Percentiles rank a stretch among this genome's conserved stretches.
These are phyloP conservation scores for Trifolium repens DNA, from an alignment of 306 rosid genomes.

Conservation along the genomic window DNA sequence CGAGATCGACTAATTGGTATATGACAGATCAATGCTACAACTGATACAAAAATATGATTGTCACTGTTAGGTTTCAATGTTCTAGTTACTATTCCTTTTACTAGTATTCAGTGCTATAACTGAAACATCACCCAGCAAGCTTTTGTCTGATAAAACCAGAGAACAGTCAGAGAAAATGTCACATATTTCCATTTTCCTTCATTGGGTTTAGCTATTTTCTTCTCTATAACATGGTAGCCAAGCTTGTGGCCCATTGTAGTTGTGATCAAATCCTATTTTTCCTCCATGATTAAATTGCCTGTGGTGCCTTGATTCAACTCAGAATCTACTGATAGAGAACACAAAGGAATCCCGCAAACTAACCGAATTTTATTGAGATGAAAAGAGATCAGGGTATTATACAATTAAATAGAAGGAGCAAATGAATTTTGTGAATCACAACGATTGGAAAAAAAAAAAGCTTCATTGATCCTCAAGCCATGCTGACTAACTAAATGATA, in stretches of 20 bases:
- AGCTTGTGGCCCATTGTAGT: neutral
- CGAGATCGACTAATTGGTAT: neutral
- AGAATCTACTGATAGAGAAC: constrained; percentile 10
- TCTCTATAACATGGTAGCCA: constrained; percentile 5
- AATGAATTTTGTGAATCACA: neutral
- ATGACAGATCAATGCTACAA: constrained; percentile 7
- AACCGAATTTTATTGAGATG: constrained; percentile 9
- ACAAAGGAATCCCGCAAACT: neutral
- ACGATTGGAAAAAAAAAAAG: neutral
- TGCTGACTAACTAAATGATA: neutral
- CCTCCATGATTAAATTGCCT: neutral
- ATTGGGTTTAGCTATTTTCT: constrained; percentile 7
- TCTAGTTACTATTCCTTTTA: neutral
- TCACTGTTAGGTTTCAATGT: constrained; percentile 5
- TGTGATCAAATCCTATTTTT: constrained; percentile 3
- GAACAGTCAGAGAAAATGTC: neutral
- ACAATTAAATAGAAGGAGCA: neutral
- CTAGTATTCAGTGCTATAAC: constrained; percentile 3
- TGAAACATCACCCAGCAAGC: constrained; percentile 12
- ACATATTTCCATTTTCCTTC: constrained; percentile 2
- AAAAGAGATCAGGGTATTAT: neutral
- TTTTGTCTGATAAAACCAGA: neutral
- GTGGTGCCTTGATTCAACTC: constrained; percentile 6
- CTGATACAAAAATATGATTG: constrained; percentile 27
- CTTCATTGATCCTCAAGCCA: constrained; percentile 2